These are phyloP conservation scores for Pleurozium schreberi DNA, from an alignment of 225 moss, liverwort and hornwort species.

Conservation along the genomic window DNA sequence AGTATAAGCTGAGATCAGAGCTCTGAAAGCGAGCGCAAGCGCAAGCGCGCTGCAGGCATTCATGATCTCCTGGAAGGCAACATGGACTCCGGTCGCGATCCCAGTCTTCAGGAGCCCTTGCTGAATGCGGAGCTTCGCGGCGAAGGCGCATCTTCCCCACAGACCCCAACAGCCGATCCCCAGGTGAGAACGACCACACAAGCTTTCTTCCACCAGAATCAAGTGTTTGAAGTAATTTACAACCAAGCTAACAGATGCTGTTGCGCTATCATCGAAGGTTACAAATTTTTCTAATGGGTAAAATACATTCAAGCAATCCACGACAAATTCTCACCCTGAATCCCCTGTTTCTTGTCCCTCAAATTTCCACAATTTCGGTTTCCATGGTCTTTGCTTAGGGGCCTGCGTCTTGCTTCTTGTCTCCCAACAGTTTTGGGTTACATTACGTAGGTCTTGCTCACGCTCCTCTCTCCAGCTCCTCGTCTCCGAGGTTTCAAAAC, in stretches of 20 bases:
- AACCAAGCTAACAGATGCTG: not conserved
- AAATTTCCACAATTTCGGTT: not conserved
- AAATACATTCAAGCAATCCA: not conserved
- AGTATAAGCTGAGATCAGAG: not conserved
- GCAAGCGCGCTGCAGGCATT: not conserved
- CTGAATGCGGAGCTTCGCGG: not conserved
- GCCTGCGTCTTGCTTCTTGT: not conserved
- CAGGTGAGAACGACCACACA: not conserved
- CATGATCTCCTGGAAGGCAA: not conserved
- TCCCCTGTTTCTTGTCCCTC: not conserved
- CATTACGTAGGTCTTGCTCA: not conserved
- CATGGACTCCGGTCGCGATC: not conserved
- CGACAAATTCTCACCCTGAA: not conserved
- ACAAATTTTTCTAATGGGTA: not conserved
- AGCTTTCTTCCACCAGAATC: not conserved
- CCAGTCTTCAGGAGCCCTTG: conserved; percentile 3
- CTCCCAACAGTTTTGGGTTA: not conserved
- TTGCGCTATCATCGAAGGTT: not conserved
- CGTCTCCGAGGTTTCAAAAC: not conserved
- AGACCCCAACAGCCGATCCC: not conserved
- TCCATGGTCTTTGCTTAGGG: not conserved
- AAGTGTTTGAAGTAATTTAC: no score
- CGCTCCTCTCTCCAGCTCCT: not conserved
- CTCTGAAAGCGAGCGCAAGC: no score
- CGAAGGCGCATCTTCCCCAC: not conserved